Percentiles rank a stretch among this genome's conserved stretches.
phyloP scores from a whole-genome alignment of 148 eudicot species.

The Camellia lanceoleosa region DNA sequence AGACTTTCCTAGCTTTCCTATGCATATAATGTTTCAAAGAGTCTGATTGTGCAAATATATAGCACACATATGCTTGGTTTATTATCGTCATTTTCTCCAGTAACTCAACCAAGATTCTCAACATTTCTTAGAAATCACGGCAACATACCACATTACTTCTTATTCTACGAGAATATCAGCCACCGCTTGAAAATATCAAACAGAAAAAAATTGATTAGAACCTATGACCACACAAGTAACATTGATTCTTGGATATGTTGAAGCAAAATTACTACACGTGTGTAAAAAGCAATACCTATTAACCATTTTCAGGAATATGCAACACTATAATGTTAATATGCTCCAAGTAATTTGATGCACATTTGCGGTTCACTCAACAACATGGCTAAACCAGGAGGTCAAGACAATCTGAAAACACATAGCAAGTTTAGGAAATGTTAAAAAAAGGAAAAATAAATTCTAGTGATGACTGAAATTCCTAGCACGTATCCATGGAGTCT shows the following conservation, averaged over 20 bases:
- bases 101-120: too few relatives aligned
- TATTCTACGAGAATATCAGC: background rate
- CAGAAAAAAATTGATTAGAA: too few relatives aligned
- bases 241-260: background rate
- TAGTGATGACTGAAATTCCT: too few relatives aligned
- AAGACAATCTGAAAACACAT: background rate
- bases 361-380: background rate
- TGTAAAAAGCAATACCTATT: background rate
- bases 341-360: background rate
- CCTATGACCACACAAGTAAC: background rate
- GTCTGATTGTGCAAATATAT: background rate
- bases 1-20: background rate
- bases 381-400: background rate
- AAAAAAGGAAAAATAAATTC: too few relatives aligned
- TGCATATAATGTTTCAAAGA: background rate
- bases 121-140: background rate
- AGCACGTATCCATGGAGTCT: too few relatives aligned
- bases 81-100: background rate
- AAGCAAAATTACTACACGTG: background rate
- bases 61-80: background rate
- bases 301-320: background rate
- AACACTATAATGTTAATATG: background rate
- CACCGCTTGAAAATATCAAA: background rate
- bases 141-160: background rate
- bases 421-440: background rate